A percentile compares a stretch with the other conserved stretches of the same genome.
phyloP scores from a whole-genome alignment of 495 filamentous ascomycete genomes.

The Penicillium coprophilum region DNA sequence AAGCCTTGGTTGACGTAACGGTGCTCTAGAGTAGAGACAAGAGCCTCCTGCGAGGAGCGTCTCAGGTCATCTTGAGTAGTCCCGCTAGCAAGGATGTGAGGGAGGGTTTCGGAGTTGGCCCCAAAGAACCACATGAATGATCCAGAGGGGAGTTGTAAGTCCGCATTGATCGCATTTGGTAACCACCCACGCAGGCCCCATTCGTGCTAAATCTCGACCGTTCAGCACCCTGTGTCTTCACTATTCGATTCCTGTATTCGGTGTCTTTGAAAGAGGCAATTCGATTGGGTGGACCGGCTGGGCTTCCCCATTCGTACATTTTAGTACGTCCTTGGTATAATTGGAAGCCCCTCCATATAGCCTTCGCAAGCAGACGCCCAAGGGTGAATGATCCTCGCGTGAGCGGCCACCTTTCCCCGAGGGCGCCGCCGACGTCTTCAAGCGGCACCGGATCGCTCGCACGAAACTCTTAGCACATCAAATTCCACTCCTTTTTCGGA shows the following conservation, averaged over 20 bases:
- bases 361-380: conserved; percentile 29
- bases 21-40: conserved; percentile 4
- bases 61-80: conserved; percentile 10
- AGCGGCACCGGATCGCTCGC: conserved; percentile 25
- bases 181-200: conserved; percentile 6
- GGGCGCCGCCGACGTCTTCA: conserved; percentile 24
- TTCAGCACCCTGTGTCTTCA: background rate
- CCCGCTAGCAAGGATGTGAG: conserved; percentile 8
- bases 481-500: conserved; percentile 17
- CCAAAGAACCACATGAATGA: conserved; percentile 8
- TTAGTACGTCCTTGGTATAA: conserved; percentile 34
- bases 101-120: conserved; percentile 1
- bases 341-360: conserved; percentile 27
- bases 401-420: conserved; percentile 27
- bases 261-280: conserved; percentile 13
- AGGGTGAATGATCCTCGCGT: conserved; percentile 28
- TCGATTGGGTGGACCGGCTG: conserved; percentile 26
- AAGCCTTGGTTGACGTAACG: conserved; percentile 14
- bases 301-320: conserved; percentile 30
- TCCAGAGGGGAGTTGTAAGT: conserved; percentile 13
- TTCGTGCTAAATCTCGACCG: conserved; percentile 2
- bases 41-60: conserved; percentile 1
- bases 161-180: conserved; percentile 18
- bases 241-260: conserved; percentile 2
- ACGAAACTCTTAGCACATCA: conserved; percentile 21